Base-by-base conservation (phyloP, 371 early-diverging fungal genomes). In the Rhizopus stolonifer region DNA sequence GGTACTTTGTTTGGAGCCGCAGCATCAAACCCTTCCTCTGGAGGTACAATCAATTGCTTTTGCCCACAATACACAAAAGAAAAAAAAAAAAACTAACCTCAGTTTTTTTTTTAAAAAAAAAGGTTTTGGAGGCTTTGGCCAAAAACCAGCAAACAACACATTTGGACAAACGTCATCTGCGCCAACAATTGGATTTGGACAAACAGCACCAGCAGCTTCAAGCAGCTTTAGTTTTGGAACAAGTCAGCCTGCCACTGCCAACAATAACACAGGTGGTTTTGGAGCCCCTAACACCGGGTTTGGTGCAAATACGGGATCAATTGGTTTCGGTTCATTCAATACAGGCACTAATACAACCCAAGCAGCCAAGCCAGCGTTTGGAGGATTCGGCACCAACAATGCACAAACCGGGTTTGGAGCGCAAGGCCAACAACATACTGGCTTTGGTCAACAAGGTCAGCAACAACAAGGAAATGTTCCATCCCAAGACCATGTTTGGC, bases 1-100 rank as follows among this genome's bases (percentile, higher is more conserved):
- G 60, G 59, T 19, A 64, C 61, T 5, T 54, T 71, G 24, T 54
- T 71, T 61, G 74, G 73, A 33, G 63, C 65, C 14, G 59, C 52
- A 45, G 57, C 34, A 36, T 58, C 25, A 43, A 67, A 4, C 58
- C 58, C 61, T 40, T 58, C 70, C n/a, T 57, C 61, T 24, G 46
- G 64, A 32, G 67, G 71, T 15, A 49, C 33, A 14, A 51, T 29
- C 10, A 29, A 29, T 29, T 7, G 31, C 4, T 29, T 10, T 29
- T 29, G 31, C 31, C 4, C 58, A 36, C 34, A 55, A 32, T 45
- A 36, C 45, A 33, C 10, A 38, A 15, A 36, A 46, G 33, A 29
- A 23, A 22, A 17, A 19, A 34, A 32, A 21, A 8, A 8, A 8
- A 21, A 21, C 15, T 36, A 36, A 36, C 15, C 14, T 1, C 19